phyloP scores from a whole-genome alignment of 2,329 filamentous ascomycete genomes.

The Geosmithia putterillii region DNA sequence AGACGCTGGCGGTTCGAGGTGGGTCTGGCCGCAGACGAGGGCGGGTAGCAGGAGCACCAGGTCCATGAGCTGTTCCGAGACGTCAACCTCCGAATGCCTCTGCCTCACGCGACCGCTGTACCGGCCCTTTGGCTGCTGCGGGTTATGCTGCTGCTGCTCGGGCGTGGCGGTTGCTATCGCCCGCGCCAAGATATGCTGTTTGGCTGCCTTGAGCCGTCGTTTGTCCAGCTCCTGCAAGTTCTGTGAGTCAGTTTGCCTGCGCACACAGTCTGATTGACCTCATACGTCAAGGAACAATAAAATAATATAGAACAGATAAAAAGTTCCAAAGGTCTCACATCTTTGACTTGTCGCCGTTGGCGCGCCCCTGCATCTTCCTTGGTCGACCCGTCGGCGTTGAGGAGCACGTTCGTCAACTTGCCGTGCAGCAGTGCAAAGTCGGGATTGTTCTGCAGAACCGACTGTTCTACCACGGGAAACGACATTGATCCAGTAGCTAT shows the following conservation, averaged over 20 bases:
- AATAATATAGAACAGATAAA: background rate
- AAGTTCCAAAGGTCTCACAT: slow-evolving; percentile 9
- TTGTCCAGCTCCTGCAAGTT: slow-evolving; percentile 31
- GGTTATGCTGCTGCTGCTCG: slow-evolving; percentile 7
- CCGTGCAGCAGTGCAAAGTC: slow-evolving; percentile 47
- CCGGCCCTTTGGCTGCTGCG: slow-evolving; percentile 9
- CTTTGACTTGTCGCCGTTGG: slow-evolving; percentile 16
- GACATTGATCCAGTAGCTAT: slow-evolving; percentile 22
- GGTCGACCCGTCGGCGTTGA: slow-evolving; percentile 47
- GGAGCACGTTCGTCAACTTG: slow-evolving; percentile 37
- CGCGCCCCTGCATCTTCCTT: slow-evolving; percentile 26
- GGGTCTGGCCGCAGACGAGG: slow-evolving; percentile 21
- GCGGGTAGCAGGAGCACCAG: slow-evolving; percentile 42
- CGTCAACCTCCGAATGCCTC: slow-evolving; percentile 8
- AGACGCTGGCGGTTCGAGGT: background rate
- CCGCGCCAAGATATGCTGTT: slow-evolving; percentile 34
- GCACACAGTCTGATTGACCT: too few species aligned
- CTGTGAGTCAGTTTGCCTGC: background rate
- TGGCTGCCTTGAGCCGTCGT: slow-evolving; percentile 34
- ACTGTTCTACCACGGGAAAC: slow-evolving; percentile 43
- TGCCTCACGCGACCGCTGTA: slow-evolving; percentile 9
- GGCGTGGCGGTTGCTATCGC: slow-evolving; percentile 35
- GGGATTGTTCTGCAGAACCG: slow-evolving; percentile 42
- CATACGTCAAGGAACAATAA: too few species aligned
- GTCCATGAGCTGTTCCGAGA: slow-evolving; percentile 35